Base-by-base conservation (phyloP, 306 rosid species). In the Pachyrhizus erosus region DNA sequence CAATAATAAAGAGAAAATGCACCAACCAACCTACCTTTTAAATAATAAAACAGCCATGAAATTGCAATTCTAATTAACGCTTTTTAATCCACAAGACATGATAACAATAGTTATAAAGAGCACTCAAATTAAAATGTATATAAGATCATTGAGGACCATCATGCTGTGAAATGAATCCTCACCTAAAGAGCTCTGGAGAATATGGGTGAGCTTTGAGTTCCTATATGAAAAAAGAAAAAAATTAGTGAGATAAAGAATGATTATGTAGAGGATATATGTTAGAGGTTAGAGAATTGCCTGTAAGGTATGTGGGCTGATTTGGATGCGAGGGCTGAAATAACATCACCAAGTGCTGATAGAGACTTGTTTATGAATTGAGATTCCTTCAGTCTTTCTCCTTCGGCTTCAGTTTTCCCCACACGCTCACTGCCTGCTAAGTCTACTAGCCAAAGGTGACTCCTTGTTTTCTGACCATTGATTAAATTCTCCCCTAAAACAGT, bases 341-440 rank as follows among this genome's bases (percentile, higher is more conserved):
- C 98, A 84, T 95, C 98, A 1, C 98, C 98, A 6, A 95, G 97
- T 75, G 98, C 95, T 8, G 98, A 93, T 20, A 95, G 89, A 64
- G 98, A 94, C 89, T 91, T 95, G 69, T 95, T 95, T 77, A 95
- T 95, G 84, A 90, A 95, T 62, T 95, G 98, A 73, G 98, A 95
- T 85, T 95, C 98, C 86, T 88, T 95, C 73, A 94, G 80, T 84
- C 98, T 90, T 85, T 94, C 98, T 24, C 98, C 98, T 66, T 93
- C 98, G 75, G 92, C 97, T 72, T 95, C 98, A 75, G 89, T 95
- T 87, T 92, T 95, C 37, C 93, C 98, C 52, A 95, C 93, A 9
- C 98, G 98, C 84, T 95, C 98, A 68, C 98, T 95, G 68, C 98
- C 98, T 43, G 98, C 98, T 89, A 95, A 89, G 90, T 95, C 98